Evolutionary conservation across 805 yeast species (phyloP), one percentile per base, ranked within the genome.

Genomic region (Zygotorulaspora sp.): DNA sequence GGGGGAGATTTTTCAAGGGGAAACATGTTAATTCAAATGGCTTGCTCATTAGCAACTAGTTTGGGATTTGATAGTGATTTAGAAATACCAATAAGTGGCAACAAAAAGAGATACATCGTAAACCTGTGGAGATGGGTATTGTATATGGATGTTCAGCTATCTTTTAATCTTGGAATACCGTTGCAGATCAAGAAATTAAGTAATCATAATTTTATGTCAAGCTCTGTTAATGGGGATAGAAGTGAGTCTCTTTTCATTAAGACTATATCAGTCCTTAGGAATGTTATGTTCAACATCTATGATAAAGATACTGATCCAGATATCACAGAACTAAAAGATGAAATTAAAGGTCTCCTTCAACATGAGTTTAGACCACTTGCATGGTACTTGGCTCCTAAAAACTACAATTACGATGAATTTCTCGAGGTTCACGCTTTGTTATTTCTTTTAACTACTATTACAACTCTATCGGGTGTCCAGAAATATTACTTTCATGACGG

Each of bases 1-100:
- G 35, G 35, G 8, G 35, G 35, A 10, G 35, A 32, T 12, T 32
- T 32, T 21, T 32, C 35, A 16, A 32, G 24, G 18, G 26, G 16
- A 19, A 20, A 32, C 14, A 12, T 32, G 27, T 18, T 32, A 3
- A 13, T 32, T 20, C 35, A 32, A 12, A 32, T 32, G 35, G 35
- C 35, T 8, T 32, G 27, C 21, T 32, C 35, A 6, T 17, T 32
- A n/a, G 27, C 35, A 32, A 20, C 14, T 12, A 27, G 13, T 20
- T 21, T 32, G 27, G 35, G 35, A 4, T n/a, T 32, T 17, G 13
- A 19, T 12, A 21, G 26, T 12, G 35, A 20, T n/a, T 9, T 32
- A 5, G 16, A 19, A 6, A 19, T 32, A 20, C 27, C 27, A 7
- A 20, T 18, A 7, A 32, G 12, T 9, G 14, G 27, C 11, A 32